Conservation (phyloP, 257 asterid species). For the Solanum commersonii region DNA sequence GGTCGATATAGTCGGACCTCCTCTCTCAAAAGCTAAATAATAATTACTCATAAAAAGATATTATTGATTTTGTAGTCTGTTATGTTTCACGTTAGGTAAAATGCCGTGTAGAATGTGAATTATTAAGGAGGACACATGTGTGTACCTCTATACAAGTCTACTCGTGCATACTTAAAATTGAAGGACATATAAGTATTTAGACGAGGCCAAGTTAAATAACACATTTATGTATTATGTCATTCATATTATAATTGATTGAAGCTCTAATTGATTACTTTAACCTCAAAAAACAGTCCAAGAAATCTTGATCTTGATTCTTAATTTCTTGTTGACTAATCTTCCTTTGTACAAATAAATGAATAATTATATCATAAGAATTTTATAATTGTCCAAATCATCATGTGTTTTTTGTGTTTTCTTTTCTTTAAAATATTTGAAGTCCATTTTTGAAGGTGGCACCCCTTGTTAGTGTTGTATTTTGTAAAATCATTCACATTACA, state of each 20-base stretch:
- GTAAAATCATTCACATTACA: neutral
- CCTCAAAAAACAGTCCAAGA: neutral
- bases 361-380: neutral
- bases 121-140: too few relatives aligned
- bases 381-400: neutral
- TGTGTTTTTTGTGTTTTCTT: neutral
- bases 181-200: too few relatives aligned
- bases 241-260: neutral
- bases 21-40: too few relatives aligned
- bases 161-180: neutral
- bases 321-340: neutral
- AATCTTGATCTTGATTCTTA: neutral
- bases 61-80: too few relatives aligned
- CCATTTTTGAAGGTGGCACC: neutral
- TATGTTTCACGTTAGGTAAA: too few relatives aligned
- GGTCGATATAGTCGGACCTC: too few relatives aligned
- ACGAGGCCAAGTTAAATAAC: rapidly evolving
- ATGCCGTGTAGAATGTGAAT: too few relatives aligned
- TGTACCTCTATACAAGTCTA: neutral
- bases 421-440: neutral
- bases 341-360: neutral
- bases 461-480: neutral
- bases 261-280: neutral
- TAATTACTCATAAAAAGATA: too few relatives aligned
- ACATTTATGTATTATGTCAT: neutral